Evolutionary conservation across 202 grass and related monocot species (phyloP).

Genomic region (Saccharum hybrid): DNA sequence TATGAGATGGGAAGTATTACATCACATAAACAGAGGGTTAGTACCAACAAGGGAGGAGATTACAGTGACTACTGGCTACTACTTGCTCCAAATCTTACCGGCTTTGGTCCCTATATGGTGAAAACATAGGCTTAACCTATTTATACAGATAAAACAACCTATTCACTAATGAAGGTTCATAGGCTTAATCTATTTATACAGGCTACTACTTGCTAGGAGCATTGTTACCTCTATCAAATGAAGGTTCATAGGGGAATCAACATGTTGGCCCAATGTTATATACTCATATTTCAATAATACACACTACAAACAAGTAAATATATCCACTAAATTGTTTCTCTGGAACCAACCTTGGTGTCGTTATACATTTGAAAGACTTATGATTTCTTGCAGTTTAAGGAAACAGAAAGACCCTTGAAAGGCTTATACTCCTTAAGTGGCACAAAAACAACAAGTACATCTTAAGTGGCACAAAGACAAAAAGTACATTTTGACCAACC

Average conservation of each 20-base stretch:
- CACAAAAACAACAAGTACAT: slow-evolving; percentile 1
- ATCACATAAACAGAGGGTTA: slow-evolving; percentile 20
- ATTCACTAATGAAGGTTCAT: not conserved
- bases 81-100: not conserved
- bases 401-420: not conserved
- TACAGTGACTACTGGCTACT: slow-evolving; percentile 25
- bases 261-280: not conserved
- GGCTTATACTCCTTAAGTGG: not conserved
- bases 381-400: slow-evolving; percentile 11
- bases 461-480: slow-evolving; percentile 31
- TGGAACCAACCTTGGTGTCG: not conserved
- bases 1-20: slow-evolving; percentile 10
- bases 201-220: not conserved
- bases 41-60: not conserved
- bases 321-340: slow-evolving; percentile 14
- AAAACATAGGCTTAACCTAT: slow-evolving; percentile 31
- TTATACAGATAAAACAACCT: not conserved
- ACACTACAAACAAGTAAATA: slow-evolving; percentile 16
- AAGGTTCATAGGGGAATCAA: not conserved
- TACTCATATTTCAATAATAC: not conserved
- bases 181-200: not conserved
- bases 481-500: slow-evolving; percentile 52
- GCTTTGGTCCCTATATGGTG: not conserved
- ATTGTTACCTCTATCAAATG: not conserved
- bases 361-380: slow-evolving; percentile 1